phyloP scores from a whole-genome alignment of 1,139 yeast species.

The Pichia sp. region DNA sequence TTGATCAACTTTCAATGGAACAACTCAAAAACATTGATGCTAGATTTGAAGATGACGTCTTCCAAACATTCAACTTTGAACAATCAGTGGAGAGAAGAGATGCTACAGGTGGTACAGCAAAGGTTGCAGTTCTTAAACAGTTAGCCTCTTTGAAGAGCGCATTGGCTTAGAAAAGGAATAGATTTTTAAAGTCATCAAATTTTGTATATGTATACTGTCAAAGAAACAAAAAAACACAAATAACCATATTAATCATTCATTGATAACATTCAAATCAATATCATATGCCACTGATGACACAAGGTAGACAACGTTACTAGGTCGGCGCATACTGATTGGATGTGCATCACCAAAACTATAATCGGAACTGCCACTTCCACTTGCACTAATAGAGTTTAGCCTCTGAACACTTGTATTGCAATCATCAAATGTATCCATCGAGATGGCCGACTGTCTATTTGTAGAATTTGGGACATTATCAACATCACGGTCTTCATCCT shows the following conservation, averaged over 20 bases:
- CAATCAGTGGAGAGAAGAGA: constrained; percentile 92
- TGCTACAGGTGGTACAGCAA: constrained; percentile 97
- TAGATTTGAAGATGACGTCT: constrained; percentile 77
- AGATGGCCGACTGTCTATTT: no score
- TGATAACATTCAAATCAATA: constrained; percentile 7
- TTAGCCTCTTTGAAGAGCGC: constrained; percentile 34
- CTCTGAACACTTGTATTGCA: no score
- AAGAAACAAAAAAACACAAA: background rate
- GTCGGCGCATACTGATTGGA: background rate
- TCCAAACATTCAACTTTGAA: constrained; percentile 81
- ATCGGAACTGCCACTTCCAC: background rate
- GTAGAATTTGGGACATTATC: no score
- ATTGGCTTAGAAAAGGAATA: constrained; percentile 1
- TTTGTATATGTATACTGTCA: background rate
- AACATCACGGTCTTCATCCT: no score
- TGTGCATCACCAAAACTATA: constrained; percentile 1
- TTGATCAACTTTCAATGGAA: constrained; percentile 68
- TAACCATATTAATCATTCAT: background rate
- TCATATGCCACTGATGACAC: background rate
- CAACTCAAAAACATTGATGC: constrained; percentile 75
- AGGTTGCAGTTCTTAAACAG: constrained; percentile 77
- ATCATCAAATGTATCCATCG: no score
- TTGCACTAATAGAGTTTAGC: no score
- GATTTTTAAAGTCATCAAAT: background rate
- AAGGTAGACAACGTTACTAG: constrained; percentile 7